Evolutionary conservation across 768 basidiomycete species (phyloP), one percentile per base, ranked within the genome.

Genomic region (Pleurotus ostreatus): DNA sequence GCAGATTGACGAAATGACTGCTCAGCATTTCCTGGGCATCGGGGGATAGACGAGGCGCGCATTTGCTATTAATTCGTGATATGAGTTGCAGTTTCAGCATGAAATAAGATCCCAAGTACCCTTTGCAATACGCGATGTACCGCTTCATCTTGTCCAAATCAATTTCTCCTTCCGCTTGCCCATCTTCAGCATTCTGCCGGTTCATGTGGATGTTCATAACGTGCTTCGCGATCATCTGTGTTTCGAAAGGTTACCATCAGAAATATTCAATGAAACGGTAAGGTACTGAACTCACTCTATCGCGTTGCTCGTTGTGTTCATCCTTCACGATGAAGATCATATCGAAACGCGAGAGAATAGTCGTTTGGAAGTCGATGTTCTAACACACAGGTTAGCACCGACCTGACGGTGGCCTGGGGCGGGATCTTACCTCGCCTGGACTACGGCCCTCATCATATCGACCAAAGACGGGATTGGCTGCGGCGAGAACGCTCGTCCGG

Each of bases 121-220:
- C 85, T 72, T 98, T 98, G 80, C 93, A 97, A 67, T 94, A 98
- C 8, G 94, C 85, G 58, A 98, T 90, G 65, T 92, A 99, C 52
- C 93, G 83, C 75, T 95, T 98, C 97, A 99, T 99, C 76, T 94
- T 96, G 66, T 97, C 97, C 40, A 98, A 79, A 61, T 91, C 88
- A 55, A 99, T 91, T 72, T 99, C 97, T 5, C 93, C 96, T 1
- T 85, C 78, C 4, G 76, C 79, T 49, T 91, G 84, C 7, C 79
- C 81, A 59, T 88, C 84, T 43, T 85, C 88, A 0, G 66, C 68
- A 43, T 74, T 78, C 44, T 77, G 74, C 54, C 92, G 81, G 71
- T 96, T 96, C 94, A 98, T 97, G 69, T 99, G 97, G 46, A 97
- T 90, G 69, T 94, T 95, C 92, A 99, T 94, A 61, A 99, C 95